Percentiles rank a stretch among this genome's conserved stretches.
Evolutionary conservation across 2,329 filamentous ascomycete species (phyloP).

Genomic region (Verticillium nubilum): DNA sequence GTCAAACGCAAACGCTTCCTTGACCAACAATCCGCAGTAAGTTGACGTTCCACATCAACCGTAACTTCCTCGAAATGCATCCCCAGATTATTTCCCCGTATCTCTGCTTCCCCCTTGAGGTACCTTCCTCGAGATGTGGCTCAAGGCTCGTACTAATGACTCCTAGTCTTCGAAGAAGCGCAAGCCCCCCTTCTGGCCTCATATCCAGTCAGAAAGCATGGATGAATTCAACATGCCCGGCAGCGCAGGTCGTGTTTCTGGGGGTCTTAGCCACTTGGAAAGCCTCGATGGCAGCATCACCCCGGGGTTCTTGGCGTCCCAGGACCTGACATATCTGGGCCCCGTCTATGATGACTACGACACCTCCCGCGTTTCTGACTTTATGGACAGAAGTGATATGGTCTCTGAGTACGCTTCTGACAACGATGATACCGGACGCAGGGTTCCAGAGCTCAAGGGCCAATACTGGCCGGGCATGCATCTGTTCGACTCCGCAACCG

Average conservation of each 20-base stretch:
- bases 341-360: neutral
- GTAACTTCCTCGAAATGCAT: neutral
- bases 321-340: neutral
- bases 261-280: neutral
- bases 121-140: neutral
- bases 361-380: neutral
- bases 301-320: neutral
- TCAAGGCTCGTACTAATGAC: neutral
- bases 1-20: neutral
- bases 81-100: no score
- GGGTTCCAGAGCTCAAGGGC: slow-evolving; percentile 51
- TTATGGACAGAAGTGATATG: neutral
- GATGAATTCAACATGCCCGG: neutral
- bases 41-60: neutral
- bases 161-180: neutral
- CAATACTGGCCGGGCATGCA: slow-evolving; percentile 73
- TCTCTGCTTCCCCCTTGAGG: neutral
- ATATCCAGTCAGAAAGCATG: neutral
- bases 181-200: neutral
- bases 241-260: neutral
- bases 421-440: neutral
- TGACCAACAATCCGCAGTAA: neutral
- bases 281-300: neutral
- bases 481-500: slow-evolving; percentile 73
- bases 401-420: neutral